These are phyloP conservation scores for Cercospora sp. DNA, from an alignment of 2,329 filamentous ascomycete genomes.

Conservation along the genomic window DNA sequence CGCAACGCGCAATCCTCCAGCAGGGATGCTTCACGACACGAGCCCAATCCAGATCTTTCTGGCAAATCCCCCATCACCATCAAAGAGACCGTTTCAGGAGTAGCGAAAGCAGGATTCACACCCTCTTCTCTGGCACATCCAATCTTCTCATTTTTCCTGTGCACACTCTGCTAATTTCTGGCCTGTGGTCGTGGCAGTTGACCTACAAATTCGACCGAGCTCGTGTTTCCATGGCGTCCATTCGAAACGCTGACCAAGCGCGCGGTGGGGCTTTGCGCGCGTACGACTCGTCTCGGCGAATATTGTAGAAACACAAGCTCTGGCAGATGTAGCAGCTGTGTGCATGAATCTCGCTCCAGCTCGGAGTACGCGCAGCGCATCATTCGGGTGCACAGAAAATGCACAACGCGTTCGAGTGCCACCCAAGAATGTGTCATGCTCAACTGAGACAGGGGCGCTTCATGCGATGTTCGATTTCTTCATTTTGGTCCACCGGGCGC, in stretches of 20 bases:
- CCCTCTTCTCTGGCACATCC: neutral
- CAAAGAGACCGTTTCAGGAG: neutral
- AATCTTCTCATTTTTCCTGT: neutral
- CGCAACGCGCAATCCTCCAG: neutral
- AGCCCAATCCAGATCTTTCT: neutral
- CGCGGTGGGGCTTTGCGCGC: neutral
- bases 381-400: neutral
- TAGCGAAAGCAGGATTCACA: neutral
- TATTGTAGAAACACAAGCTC: neutral
- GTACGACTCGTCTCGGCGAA: neutral
- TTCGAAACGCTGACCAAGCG: neutral
- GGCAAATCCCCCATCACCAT: neutral
- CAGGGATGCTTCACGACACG: conserved; percentile 4
- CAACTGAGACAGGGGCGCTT: neutral
- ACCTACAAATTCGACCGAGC: neutral
- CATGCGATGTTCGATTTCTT: neutral
- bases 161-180: neutral
- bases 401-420: neutral
- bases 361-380: neutral
- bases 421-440: neutral
- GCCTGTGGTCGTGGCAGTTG: neutral
- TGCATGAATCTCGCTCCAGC: neutral
- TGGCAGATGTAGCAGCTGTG: neutral
- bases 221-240: neutral
- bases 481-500: neutral